A percentile compares a stretch with the other conserved stretches of the same genome.
phyloP scores from a whole-genome alignment of 192 early-diverging fungal genomes.

The Entomortierella lignicola region DNA sequence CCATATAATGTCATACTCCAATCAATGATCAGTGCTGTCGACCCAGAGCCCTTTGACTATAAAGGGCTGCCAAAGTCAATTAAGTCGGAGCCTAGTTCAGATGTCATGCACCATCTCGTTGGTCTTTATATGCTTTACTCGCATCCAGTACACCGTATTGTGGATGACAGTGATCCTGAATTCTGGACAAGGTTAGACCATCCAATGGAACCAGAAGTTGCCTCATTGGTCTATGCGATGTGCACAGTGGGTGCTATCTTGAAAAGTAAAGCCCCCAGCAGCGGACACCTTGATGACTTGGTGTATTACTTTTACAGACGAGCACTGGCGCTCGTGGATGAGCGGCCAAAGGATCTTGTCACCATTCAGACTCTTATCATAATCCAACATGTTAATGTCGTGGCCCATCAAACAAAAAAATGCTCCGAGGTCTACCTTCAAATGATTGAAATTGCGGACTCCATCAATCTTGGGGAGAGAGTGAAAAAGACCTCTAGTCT shows the following conservation, averaged over 20 bases:
- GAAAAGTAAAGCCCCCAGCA: background rate
- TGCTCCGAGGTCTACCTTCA: background rate
- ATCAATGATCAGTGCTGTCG: constrained; percentile 13
- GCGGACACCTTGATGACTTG: constrained; percentile 9
- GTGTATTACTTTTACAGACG: constrained; percentile 13
- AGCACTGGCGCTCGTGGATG: background rate
- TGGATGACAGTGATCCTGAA: constrained; percentile 18
- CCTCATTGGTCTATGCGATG: constrained; percentile 47
- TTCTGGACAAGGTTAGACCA: constrained; percentile 40
- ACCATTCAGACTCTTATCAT: constrained; percentile 34
- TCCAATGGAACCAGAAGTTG: constrained; percentile 19
- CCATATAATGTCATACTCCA: constrained; percentile 26
- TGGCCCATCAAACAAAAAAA: constrained; percentile 7
- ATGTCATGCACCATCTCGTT: constrained; percentile 24
- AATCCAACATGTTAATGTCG: constrained; percentile 11
- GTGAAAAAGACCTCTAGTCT: constrained; percentile 13
- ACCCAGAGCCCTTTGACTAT: background rate
- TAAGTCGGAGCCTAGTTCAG: background rate
- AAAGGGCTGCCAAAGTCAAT: background rate
- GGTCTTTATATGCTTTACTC: constrained; percentile 27
- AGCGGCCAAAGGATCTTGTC: constrained; percentile 20
- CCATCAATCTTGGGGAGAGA: constrained; percentile 15
- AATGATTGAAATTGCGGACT: constrained; percentile 11
- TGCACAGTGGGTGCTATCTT: constrained; percentile 34
- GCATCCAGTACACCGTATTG: constrained; percentile 30